phyloP scores from a whole-genome alignment of 106 monocot species.

The Allium fistulosum region DNA sequence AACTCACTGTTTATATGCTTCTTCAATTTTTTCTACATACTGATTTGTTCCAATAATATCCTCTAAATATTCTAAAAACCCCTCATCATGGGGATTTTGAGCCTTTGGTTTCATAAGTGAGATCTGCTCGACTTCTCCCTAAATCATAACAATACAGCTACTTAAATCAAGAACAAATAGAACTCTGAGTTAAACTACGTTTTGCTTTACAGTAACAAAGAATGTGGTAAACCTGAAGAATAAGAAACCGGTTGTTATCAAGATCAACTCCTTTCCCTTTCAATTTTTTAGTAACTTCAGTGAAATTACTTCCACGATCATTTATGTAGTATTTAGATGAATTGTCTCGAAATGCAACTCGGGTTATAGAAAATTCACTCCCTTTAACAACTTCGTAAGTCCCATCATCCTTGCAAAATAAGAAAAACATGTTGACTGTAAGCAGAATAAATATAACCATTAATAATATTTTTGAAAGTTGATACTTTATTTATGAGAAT shows the following conservation, averaged over 20 bases:
- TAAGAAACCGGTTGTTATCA: conserved; percentile 95
- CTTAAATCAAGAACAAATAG: too few relatives aligned
- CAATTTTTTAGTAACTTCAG: conserved; percentile 93
- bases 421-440: not conserved
- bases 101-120: conserved; percentile 98
- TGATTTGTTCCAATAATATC: conserved; percentile 95
- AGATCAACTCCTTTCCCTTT: conserved; percentile 96
- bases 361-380: conserved; percentile 74
- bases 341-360: conserved; percentile 92
- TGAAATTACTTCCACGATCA: conserved; percentile 83
- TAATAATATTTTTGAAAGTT: not conserved
- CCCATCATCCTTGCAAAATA: conserved; percentile 54
- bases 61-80: conserved; percentile 95
- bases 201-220: too few relatives aligned
- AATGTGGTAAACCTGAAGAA: conserved; percentile 60
- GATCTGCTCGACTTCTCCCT: conserved; percentile 99
- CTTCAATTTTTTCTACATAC: conserved; percentile 92
- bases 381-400: conserved; percentile 64
- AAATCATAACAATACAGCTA: not conserved
- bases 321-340: conserved; percentile 98
- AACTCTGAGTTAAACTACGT: too few relatives aligned
- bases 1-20: conserved; percentile 85
- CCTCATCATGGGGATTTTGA: conserved; percentile 92
- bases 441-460: not conserved
- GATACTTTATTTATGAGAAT: not conserved